Base-by-base conservation (phyloP, 345 rosid species). In the Populus ilicifolia region DNA sequence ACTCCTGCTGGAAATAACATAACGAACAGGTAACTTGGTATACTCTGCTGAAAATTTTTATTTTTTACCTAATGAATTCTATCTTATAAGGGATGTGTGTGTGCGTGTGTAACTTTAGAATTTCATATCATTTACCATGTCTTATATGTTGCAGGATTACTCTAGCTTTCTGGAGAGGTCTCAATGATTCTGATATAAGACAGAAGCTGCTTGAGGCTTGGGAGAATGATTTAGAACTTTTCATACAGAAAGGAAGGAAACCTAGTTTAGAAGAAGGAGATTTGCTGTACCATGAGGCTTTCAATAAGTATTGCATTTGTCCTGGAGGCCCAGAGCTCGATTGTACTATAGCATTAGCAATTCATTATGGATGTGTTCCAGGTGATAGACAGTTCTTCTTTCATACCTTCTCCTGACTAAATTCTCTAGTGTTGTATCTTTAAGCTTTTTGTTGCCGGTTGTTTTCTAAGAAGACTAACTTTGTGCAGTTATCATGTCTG, bases 401-500 rank as follows among this genome's bases (percentile, higher is more conserved):
- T 4, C 52, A 3, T 46, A 46, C 52, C 52, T 46, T 46, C 52
- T 46, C 52, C 3, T 46, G 52, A 13, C 18, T 46, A 46, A 46
- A 48, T 17, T 48, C 18, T 48, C 6, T 0, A 0, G 17, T 14
- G 50, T 48, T 48, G 54, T 16, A 48, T 48, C 54, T 16, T 48
- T 48, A 48, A 48, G 54, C 54, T 48, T 16, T 48, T 48, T 17
- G 21, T 14, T 48, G 52, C 52, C 52, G 0, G 18, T 48, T 48
- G 54, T 48, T 48, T 48, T 48, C 54, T 48, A 0, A 48, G 20
- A 48, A 14, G 6, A 14, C 21, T 48, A 17, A 48, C 54, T 48
- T 17, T 48, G 54, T 48, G 77, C 83, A 77, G 79, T 78, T 2
- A 78, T 82, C 33, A 10, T 78, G 18, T 66, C 74, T 7, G 63